These are phyloP conservation scores for Rhizophagus clarus DNA, from an alignment of 192 early-diverging fungal genomes.

Conservation along the genomic window DNA sequence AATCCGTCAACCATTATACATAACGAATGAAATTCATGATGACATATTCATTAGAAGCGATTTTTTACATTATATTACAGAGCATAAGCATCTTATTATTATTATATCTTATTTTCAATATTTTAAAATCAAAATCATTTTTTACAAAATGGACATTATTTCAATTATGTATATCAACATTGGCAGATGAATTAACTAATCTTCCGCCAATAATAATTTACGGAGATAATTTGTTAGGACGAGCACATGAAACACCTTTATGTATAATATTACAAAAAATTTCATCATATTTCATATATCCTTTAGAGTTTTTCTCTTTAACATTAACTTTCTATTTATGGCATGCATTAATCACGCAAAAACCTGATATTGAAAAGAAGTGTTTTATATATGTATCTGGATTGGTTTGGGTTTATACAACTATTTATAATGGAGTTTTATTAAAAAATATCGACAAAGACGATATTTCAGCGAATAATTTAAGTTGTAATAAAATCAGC, in stretches of 20 bases:
- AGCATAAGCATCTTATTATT: not conserved
- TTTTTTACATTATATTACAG: not conserved
- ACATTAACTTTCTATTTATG: constrained; percentile 13
- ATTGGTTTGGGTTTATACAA: not conserved
- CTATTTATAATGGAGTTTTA: not conserved
- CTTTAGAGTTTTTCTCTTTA: not conserved
- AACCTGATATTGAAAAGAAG: not conserved
- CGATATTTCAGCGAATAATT: not conserved
- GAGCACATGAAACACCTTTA: not conserved
- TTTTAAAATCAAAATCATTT: not conserved
- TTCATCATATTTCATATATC: not conserved
- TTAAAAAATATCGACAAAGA: not conserved
- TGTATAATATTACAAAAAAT: not conserved
- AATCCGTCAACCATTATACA: too few relatives aligned
- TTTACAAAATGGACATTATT: constrained; percentile 23
- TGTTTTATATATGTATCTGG: not conserved
- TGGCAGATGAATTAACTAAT: not conserved
- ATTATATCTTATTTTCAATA: not conserved
- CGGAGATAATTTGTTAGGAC: not conserved
- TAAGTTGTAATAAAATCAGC: not conserved
- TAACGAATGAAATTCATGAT: not conserved
- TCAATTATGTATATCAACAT: not conserved
- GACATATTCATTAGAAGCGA: not conserved
- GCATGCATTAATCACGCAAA: not conserved
- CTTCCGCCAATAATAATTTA: constrained; percentile 7